Evolutionary conservation across 148 eudicot species (phyloP).

Genomic region (Chenopodium formosanum): DNA sequence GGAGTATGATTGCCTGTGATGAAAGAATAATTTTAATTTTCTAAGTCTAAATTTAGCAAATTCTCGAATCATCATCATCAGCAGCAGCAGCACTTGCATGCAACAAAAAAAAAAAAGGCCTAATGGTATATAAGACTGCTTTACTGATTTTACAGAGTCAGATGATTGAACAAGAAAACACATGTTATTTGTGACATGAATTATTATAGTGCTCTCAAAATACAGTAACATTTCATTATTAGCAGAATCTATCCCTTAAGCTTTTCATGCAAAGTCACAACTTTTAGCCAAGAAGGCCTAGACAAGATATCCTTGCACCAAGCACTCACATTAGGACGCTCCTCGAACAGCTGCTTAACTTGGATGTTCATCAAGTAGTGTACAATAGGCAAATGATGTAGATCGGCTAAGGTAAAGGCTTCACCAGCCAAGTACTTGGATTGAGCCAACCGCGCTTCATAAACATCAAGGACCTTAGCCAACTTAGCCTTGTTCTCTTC

Average conservation of each 20-base stretch:
- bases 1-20: too few species aligned
- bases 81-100: too few species aligned
- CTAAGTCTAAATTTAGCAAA: not conserved
- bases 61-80: not conserved
- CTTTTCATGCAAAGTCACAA: slow-evolving; percentile 25
- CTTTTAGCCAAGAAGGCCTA: slow-evolving; percentile 68
- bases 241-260: not conserved
- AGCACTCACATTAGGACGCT: slow-evolving; percentile 49
- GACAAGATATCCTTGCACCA: slow-evolving; percentile 60
- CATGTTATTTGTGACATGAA: not conserved
- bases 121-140: too few species aligned
- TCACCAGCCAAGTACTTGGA: slow-evolving; percentile 74
- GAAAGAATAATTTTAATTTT: too few species aligned
- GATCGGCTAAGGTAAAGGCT: slow-evolving; percentile 49
- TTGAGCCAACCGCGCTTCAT: slow-evolving; percentile 51
- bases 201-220: not conserved
- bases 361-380: slow-evolving; percentile 39
- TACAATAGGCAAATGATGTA: slow-evolving; percentile 57
- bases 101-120: too few species aligned
- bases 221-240: not conserved
- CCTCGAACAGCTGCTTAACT: slow-evolving; percentile 37
- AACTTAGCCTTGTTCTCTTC: slow-evolving; percentile 41
- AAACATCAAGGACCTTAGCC: slow-evolving; percentile 55
- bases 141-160: not conserved
- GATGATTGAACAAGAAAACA: not conserved